Conservation (phyloP, 495 filamentous ascomycete genomes). For the Aspergillus homomorphus region DNA sequence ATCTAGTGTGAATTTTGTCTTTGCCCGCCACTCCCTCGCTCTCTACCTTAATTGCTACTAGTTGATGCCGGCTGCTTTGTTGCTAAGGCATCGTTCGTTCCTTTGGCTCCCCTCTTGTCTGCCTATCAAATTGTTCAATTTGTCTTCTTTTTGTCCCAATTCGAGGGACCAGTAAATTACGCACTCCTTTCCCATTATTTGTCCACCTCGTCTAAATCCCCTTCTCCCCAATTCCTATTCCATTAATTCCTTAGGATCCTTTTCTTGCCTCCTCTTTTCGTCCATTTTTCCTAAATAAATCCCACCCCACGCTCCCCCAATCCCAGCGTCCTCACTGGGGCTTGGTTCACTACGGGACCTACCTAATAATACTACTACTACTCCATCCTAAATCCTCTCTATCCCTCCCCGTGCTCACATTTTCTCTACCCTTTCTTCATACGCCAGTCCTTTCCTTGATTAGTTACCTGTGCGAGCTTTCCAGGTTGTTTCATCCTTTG, state of each 20-base stretch:
- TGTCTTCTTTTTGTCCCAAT: slow-evolving; percentile 4
- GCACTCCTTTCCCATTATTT: slow-evolving; percentile 5
- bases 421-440: neutral
- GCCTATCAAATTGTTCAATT: slow-evolving; percentile 2
- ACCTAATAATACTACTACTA: neutral
- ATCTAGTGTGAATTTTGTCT: neutral
- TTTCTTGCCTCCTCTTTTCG: slow-evolving; percentile 7
- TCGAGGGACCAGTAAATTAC: slow-evolving; percentile 1
- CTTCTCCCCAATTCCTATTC: slow-evolving; percentile 1
- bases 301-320: slow-evolving; percentile 6
- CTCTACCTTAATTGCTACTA: neutral
- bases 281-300: slow-evolving; percentile 8
- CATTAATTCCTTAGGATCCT: neutral
- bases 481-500: neutral
- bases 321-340: neutral
- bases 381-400: neutral
- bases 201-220: neutral
- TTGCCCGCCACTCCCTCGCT: neutral
- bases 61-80: slow-evolving; percentile 21
- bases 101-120: slow-evolving; percentile 10
- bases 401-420: neutral
- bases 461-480: neutral
- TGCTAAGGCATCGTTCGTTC: slow-evolving; percentile 25
- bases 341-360: neutral
- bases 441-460: slow-evolving; percentile 9